Evolutionary conservation across 805 yeast species (phyloP).

Genomic region (Nadsonia fulvescens): DNA sequence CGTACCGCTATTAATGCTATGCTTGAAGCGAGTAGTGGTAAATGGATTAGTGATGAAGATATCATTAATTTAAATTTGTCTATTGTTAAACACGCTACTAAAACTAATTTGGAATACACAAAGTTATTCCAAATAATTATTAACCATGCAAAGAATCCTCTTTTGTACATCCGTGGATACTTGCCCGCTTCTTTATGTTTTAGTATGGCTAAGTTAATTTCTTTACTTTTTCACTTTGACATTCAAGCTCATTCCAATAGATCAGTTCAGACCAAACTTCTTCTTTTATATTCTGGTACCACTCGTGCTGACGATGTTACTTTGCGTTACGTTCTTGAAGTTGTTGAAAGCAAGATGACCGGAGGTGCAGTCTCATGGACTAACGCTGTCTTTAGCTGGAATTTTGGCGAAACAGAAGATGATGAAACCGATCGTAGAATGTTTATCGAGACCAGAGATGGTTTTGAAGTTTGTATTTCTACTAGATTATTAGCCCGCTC

Average conservation of each 20-base stretch:
- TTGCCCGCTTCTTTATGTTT: conserved; percentile 28
- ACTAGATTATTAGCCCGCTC: no score
- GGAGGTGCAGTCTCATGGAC: no score
- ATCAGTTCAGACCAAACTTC: conserved; percentile 30
- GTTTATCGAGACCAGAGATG: no score
- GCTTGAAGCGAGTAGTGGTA: conserved; percentile 14
- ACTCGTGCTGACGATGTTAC: conserved; percentile 42
- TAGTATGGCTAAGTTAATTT: no score
- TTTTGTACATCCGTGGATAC: conserved; percentile 21
- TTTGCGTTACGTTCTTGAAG: conserved; percentile 33
- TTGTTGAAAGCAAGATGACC: no score
- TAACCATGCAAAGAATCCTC: conserved; percentile 32
- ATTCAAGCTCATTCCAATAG: conserved; percentile 26
- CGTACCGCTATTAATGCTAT: conserved; percentile 13
- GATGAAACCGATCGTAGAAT: no score
- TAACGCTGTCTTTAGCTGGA: no score
- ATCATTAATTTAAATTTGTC: conserved; percentile 30
- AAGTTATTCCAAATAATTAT: conserved; percentile 46
- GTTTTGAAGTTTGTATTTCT: no score
- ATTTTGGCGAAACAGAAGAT: no score
- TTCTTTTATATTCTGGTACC: conserved; percentile 45
- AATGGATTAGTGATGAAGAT: conserved; percentile 26
- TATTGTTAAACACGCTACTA: conserved; percentile 23
- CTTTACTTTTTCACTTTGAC: conserved; percentile 30
- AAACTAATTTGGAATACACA: conserved; percentile 22